A percentile compares a stretch with the other conserved stretches of the same genome.
phyloP scores from a whole-genome alignment of 805 yeast species.

The Nakazawaea ernobii region DNA sequence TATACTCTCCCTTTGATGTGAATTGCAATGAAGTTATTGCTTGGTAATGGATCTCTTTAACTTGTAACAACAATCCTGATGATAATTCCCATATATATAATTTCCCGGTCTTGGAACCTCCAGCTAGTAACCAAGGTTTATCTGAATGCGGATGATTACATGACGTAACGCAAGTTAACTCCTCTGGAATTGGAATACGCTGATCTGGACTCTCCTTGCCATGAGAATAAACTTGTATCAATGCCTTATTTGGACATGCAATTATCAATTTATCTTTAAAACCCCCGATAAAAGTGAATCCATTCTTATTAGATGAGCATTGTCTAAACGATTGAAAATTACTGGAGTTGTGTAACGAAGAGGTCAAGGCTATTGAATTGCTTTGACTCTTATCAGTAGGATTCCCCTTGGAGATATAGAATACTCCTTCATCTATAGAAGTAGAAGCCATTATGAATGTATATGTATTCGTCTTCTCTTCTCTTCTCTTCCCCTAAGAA shows the following conservation, averaged over 20 bases:
- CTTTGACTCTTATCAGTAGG: slow-evolving; percentile 21
- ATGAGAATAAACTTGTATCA: slow-evolving; percentile 66
- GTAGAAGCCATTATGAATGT: slow-evolving; percentile 22
- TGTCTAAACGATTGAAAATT: slow-evolving; percentile 46
- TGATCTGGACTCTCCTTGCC: slow-evolving; percentile 73
- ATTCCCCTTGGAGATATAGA: slow-evolving; percentile 34
- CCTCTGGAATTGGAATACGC: slow-evolving; percentile 80
- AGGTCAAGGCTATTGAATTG: slow-evolving; percentile 23
- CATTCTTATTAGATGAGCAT: slow-evolving; percentile 37
- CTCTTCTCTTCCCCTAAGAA: slow-evolving; percentile 32
- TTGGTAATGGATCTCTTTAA: slow-evolving; percentile 83
- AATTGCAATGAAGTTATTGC: slow-evolving; percentile 54
- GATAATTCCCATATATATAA: slow-evolving; percentile 80
- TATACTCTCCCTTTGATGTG: slow-evolving; percentile 54
- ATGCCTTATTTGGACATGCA: slow-evolving; percentile 66
- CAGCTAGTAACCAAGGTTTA: slow-evolving; percentile 53
- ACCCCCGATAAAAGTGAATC: slow-evolving; percentile 42
- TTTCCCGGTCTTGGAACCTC: slow-evolving; percentile 71
- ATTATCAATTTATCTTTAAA: slow-evolving; percentile 48
- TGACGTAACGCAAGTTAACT: slow-evolving; percentile 50
- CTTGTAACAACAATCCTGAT: slow-evolving; percentile 69
- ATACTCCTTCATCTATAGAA: slow-evolving; percentile 32
- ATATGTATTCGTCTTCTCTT: slow-evolving; percentile 4
- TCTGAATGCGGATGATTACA: slow-evolving; percentile 26
- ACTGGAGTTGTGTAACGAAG: slow-evolving; percentile 42